These are phyloP conservation scores for Aspergillus terreus DNA, from an alignment of 2,329 filamentous ascomycete genomes.

Conservation along the genomic window DNA sequence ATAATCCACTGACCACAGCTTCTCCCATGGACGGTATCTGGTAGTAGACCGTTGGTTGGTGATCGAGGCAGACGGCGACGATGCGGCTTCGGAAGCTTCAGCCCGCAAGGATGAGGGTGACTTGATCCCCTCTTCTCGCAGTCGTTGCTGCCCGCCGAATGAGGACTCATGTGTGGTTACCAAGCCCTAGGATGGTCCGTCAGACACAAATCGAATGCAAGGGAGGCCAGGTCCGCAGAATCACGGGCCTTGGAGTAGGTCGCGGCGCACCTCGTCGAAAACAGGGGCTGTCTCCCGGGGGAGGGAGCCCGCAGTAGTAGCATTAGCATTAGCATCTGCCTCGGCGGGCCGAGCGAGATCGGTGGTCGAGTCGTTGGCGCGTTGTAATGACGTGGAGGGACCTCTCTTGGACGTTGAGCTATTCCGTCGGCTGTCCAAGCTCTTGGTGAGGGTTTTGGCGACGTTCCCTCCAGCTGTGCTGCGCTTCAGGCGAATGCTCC, in stretches of 20 bases:
- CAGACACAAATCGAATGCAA: slow-evolving; percentile 11
- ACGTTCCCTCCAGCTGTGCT: slow-evolving; percentile 65
- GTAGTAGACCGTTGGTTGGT: slow-evolving; percentile 17
- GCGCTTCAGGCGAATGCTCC: slow-evolving; percentile 53
- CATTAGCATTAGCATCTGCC: slow-evolving; percentile 24
- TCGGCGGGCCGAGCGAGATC: slow-evolving; percentile 36
- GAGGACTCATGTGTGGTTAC: slow-evolving; percentile 3
- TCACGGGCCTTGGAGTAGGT: slow-evolving; percentile 44
- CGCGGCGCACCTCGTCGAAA: slow-evolving; percentile 48
- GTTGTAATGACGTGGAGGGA: slow-evolving; percentile 26
- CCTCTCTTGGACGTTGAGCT: slow-evolving; percentile 82
- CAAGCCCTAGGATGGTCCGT: slow-evolving; percentile 19
- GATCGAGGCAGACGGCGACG: slow-evolving; percentile 22
- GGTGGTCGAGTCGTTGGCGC: slow-evolving; percentile 30
- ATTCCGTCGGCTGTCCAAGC: slow-evolving; percentile 84
- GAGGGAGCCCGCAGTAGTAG: slow-evolving; percentile 18
- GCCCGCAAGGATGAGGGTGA: slow-evolving; percentile 17
- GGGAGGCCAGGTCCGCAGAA: slow-evolving; percentile 10
- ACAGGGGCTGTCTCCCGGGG: slow-evolving; percentile 38
- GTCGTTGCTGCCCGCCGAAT: slow-evolving; percentile 1
- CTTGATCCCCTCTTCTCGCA: slow-evolving; percentile 2
- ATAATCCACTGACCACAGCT: slow-evolving; percentile 43
- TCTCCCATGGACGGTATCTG: slow-evolving; percentile 38
- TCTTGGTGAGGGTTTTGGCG: slow-evolving; percentile 77
- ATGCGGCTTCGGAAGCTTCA: slow-evolving; percentile 12